Evolutionary conservation across 208 protist genomes (phyloP), one percentile per base, ranked within the genome.

Genomic region (Trypanosomatidae sp.): DNA sequence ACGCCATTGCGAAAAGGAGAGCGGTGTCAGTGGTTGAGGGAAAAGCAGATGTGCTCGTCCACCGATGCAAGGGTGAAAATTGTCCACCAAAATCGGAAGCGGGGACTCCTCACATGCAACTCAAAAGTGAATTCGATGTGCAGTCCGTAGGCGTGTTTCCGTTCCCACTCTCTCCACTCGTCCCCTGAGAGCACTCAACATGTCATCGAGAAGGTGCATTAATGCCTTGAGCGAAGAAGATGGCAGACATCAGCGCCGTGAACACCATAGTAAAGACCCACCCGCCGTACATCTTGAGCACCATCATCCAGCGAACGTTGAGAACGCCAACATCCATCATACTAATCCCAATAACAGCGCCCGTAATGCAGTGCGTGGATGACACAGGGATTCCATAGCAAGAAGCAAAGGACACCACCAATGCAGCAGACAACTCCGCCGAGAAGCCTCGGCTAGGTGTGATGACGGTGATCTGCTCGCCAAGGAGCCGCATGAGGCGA

Each of bases 321-420:
- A 43, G 47, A 59, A 88, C 74, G 41, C 87, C 90, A 36, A 92
- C 83, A 52, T 94, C 90, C 33, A 94, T 72, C 62, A 98, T 86
- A 44, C 87, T 89, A 60, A 92, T 87, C 17, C 89, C 91, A 12
- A 96, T 77, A 36, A 98, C 83, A n/a, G 90, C 89, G 25, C 95
- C 95, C 15, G 92, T 92, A 66, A 94, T 96, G 74, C 89, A 93
- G 80, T 98, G 93, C 12, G 95, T 98, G 19, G 92, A 97, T 3
- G 87, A 94, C 43, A 98, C 88, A 46, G 93, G 92, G 56, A 96
- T 83, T 58, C 86, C 87, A 64, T 88, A 89, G 67, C 71, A 81
- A 25, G 91, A 95, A 39, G 90, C 88, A 62, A 95, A 83, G 46
- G 94, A 91, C 7, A 97, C 84, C 33, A 92, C 86, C 0, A 93